Conservation (phyloP, 75 land plant species). For the Selaginella moellendorffii region DNA sequence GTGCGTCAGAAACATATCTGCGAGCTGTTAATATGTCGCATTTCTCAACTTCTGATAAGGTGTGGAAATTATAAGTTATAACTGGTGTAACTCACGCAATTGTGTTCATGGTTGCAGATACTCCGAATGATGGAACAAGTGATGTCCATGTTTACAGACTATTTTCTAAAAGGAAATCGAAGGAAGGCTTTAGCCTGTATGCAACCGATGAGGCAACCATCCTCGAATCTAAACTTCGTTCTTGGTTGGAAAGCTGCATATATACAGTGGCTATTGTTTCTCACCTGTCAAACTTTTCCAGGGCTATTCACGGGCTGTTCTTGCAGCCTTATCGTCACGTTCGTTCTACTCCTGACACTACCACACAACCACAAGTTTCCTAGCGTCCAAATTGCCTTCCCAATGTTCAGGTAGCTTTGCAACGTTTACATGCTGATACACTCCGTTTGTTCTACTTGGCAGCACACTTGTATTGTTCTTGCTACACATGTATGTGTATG, state of each 20-base stretch:
- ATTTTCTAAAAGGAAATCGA: slow-evolving; percentile 21
- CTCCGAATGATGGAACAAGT: slow-evolving; percentile 16
- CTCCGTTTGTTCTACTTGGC: neutral
- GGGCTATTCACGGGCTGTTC: slow-evolving; percentile 28
- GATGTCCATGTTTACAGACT: slow-evolving; percentile 21
- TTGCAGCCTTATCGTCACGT: slow-evolving; percentile 15
- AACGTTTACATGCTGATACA: too few species aligned
- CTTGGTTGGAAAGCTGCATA: slow-evolving; percentile 19
- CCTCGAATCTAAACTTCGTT: slow-evolving; percentile 11
- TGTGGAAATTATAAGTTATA: neutral
- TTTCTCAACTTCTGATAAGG: slow-evolving; percentile 59
- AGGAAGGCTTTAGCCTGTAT: slow-evolving; percentile 23
- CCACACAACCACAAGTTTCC: neutral
- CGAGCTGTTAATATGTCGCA: slow-evolving; percentile 41
- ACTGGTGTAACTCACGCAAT: too few species aligned
- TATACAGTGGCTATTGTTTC: neutral
- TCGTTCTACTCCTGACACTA: slow-evolving; percentile 10
- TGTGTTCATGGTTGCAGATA: slow-evolving; percentile 15
- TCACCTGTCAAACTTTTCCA: too few species aligned
- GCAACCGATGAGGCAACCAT: slow-evolving; percentile 16
- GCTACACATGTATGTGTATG: slow-evolving; percentile 39
- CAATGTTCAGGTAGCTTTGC: neutral
- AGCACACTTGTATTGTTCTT: slow-evolving; percentile 24
- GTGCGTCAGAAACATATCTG: slow-evolving; percentile 39
- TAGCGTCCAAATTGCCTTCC: slow-evolving; percentile 9